Conservation (phyloP, 345 rosid species). For the Clausena lansium region DNA sequence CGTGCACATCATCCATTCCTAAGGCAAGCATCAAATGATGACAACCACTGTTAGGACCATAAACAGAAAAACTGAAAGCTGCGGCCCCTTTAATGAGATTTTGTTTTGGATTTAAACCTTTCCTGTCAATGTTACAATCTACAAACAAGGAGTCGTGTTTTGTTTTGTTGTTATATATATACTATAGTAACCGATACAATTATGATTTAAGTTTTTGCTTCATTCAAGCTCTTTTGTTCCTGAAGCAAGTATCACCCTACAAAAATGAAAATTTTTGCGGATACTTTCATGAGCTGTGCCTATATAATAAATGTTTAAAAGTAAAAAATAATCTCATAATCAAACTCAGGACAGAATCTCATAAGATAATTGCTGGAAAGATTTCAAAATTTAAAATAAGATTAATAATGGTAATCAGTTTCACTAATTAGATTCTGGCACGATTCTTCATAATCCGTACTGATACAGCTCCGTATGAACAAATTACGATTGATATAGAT, state of each 20-base stretch:
- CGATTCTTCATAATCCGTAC: not conserved
- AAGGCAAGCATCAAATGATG: conserved; percentile 77
- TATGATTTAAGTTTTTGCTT: not conserved
- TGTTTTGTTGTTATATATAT: not conserved
- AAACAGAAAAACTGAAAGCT: not conserved
- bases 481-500: not conserved
- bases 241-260: not conserved
- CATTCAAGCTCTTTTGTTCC: not conserved
- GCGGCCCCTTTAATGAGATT: not conserved
- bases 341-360: not conserved
- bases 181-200: no score
- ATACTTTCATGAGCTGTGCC: no score
- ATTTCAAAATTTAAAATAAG: not conserved
- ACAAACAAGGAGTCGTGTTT: not conserved
- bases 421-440: not conserved
- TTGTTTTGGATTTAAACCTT: not conserved
- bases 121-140: not conserved
- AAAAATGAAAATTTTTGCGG: no score
- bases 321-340: no score
- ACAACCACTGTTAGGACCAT: not conserved
- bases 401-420: not conserved
- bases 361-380: not conserved
- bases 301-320: no score
- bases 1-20: conserved; percentile 70
- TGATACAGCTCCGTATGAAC: not conserved